phyloP scores from a whole-genome alignment of 257 asterid genomes.

The Solanum boliviense region DNA sequence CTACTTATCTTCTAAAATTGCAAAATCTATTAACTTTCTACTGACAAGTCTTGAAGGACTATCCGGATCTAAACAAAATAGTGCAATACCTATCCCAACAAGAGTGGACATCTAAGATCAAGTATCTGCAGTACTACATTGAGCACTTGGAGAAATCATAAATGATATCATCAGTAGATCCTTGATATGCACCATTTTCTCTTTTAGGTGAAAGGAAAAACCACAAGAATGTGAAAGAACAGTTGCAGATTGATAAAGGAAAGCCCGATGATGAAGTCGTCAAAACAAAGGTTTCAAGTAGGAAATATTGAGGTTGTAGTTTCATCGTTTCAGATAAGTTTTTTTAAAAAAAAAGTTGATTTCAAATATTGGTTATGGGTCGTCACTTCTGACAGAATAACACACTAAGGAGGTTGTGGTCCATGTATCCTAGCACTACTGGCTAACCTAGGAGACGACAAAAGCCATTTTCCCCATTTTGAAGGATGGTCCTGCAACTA shows the following conservation, averaged over 20 bases:
- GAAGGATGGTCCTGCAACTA: not conserved
- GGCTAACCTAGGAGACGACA: not conserved
- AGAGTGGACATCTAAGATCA: not conserved
- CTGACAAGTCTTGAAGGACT: not conserved
- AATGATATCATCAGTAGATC: not conserved
- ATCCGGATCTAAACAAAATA: not conserved
- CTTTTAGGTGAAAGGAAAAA: not conserved
- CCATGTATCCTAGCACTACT: constrained; percentile 3
- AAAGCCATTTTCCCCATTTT: not conserved
- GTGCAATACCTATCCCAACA: not conserved
- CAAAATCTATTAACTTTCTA: not conserved
- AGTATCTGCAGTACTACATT: not conserved
- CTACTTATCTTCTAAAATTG: not conserved
- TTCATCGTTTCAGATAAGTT: not conserved
- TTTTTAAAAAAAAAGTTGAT: not conserved
- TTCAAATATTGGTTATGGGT: not conserved
- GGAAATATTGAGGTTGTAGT: not conserved
- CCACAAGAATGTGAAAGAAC: not conserved
- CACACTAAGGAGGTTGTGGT: constrained; percentile 1
- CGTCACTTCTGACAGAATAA: not conserved
- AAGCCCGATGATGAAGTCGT: not conserved
- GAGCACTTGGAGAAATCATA: not conserved
- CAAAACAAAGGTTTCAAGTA: not conserved
- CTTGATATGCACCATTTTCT: not conserved
- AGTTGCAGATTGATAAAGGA: not conserved